These are phyloP conservation scores for Cardamine occulta DNA, from an alignment of 345 rosid species.

Conservation along the genomic window DNA sequence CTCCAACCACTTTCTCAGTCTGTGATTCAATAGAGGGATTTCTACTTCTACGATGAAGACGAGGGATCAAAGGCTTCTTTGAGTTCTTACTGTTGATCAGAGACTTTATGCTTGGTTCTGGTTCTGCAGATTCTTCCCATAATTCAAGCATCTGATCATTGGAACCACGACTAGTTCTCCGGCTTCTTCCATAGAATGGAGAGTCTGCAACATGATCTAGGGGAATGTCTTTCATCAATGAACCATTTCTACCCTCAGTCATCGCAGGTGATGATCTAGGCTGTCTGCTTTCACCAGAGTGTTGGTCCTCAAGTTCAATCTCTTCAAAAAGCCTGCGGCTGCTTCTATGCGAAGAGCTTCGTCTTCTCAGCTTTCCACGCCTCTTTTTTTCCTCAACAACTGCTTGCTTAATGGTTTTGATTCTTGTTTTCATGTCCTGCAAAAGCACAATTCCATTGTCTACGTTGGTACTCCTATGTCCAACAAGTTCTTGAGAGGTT, in stretches of 20 bases:
- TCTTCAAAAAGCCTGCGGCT: conserved; percentile 43
- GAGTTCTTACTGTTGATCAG: conserved; percentile 28
- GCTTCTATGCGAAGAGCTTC: conserved; percentile 39
- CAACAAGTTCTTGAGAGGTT: conserved; percentile 40
- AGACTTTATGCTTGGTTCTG: conserved; percentile 43
- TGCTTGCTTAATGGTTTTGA: conserved; percentile 67
- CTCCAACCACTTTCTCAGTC: conserved; percentile 67
- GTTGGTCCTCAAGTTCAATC: conserved; percentile 42
- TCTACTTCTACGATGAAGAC: conserved; percentile 41
- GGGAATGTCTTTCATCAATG: conserved; percentile 79
- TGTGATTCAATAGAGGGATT: conserved; percentile 52
- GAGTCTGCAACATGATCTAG: conserved; percentile 82
- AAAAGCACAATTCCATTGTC: conserved; percentile 62
- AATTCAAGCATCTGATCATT: conserved; percentile 64
- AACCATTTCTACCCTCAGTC: conserved; percentile 50
- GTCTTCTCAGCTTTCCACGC: conserved; percentile 45
- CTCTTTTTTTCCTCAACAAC: conserved; percentile 58
- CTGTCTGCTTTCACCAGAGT: conserved; percentile 45
- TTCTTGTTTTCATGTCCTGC: conserved; percentile 62
- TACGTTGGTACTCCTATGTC: conserved; percentile 36
- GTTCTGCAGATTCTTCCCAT: conserved; percentile 65
- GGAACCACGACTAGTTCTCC: conserved; percentile 48
- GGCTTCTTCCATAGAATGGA: conserved; percentile 58
- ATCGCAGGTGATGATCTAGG: conserved; percentile 46
- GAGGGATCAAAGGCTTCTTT: conserved; percentile 37